These are phyloP conservation scores for Aspergillus pseudoviridinutans DNA, from an alignment of 2,329 filamentous ascomycete species.

Conservation along the genomic window DNA sequence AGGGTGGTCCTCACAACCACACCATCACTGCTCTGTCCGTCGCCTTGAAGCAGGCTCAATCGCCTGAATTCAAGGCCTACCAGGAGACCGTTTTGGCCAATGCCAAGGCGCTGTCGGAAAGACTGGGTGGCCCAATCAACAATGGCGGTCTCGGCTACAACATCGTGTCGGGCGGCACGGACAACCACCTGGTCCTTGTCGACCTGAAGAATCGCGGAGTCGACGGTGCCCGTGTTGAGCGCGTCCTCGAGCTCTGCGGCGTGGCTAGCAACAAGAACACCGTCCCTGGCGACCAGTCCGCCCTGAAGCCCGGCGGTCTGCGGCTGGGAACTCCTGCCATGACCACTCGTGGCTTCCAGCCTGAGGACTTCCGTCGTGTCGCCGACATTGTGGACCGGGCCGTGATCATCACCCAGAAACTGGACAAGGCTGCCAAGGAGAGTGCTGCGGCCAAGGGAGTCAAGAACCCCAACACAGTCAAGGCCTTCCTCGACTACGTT, in stretches of 20 bases:
- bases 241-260: slow-evolving; percentile 84
- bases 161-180: slow-evolving; percentile 90
- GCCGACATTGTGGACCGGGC: slow-evolving; percentile 82
- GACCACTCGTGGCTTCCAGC: slow-evolving; percentile 90
- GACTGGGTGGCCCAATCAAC: slow-evolving; percentile 66
- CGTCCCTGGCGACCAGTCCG: slow-evolving; percentile 89
- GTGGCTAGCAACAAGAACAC: slow-evolving; percentile 99
- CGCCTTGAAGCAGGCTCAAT: slow-evolving; percentile 88
- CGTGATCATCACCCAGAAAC: slow-evolving; percentile 70
- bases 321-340: slow-evolving; percentile 95
- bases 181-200: slow-evolving; percentile 95
- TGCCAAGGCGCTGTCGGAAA: slow-evolving; percentile 80
- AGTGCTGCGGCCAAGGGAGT: slow-evolving; percentile 77
- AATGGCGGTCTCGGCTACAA: slow-evolving; percentile 75
- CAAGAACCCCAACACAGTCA: slow-evolving; percentile 96
- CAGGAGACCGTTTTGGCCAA: slow-evolving; percentile 90
- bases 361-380: slow-evolving; percentile 82
- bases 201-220: slow-evolving; percentile 84
- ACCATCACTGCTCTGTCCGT: slow-evolving; percentile 97
- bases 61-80: slow-evolving; percentile 87
- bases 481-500: slow-evolving; percentile 94
- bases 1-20: slow-evolving; percentile 98
- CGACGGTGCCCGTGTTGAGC: slow-evolving; percentile 89
- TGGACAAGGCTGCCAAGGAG: slow-evolving; percentile 65
- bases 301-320: slow-evolving; percentile 86